phyloP scores from a whole-genome alignment of 2,329 filamentous ascomycete species.

The Penicillium sp. region DNA sequence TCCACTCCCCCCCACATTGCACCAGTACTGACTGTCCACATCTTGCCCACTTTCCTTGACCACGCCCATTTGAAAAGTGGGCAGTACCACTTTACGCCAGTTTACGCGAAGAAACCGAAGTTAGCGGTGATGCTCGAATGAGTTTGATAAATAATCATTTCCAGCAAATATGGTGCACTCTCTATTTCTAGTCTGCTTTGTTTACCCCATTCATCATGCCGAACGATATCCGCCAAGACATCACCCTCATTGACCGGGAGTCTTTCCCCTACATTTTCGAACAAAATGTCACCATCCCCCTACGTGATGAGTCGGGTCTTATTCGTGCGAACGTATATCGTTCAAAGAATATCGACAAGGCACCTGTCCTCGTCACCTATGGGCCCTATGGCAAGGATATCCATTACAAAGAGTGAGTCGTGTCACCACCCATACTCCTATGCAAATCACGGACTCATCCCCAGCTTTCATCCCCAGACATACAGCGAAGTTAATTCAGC shows the following conservation, averaged over 20 bases:
- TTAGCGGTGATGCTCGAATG: no score
- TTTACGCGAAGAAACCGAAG: no score
- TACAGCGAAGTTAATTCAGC: not conserved
- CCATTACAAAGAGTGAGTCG: not conserved
- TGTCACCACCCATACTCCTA: not conserved
- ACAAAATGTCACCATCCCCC: not conserved
- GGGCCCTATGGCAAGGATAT: slow-evolving; percentile 1
- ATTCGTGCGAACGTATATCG: not conserved
- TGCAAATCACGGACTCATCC: not conserved
- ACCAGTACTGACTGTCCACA: no score
- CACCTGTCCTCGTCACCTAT: not conserved
- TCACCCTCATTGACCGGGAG: not conserved
- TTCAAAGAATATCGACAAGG: not conserved
- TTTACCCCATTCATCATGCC: not conserved
- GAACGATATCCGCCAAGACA: not conserved
- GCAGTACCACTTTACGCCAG: no score
- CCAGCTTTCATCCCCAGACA: not conserved
- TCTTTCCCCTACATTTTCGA: not conserved
- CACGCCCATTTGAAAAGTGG: no score
- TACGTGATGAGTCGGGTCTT: not conserved
- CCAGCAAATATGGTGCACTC: no score
- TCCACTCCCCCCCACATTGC: no score
- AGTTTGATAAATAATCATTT: no score
- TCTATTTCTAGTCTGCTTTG: no score
- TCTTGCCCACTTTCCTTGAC: no score